phyloP scores from a whole-genome alignment of 2,329 filamentous ascomycete genomes.

The Aspergillus persii region DNA sequence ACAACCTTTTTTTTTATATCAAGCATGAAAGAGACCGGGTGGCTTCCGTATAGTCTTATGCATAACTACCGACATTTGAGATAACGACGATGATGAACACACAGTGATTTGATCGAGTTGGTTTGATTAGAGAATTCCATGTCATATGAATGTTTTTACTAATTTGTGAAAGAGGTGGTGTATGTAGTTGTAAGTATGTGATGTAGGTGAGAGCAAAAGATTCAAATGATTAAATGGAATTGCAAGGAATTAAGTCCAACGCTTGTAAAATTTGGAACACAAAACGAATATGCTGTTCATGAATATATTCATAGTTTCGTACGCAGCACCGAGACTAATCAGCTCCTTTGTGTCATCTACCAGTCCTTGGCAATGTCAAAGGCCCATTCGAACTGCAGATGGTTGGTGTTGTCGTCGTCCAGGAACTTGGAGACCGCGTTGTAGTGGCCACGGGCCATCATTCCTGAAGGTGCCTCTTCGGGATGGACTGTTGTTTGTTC shows the following conservation, averaged over 20 bases:
- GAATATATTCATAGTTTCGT: slow-evolving; percentile 14
- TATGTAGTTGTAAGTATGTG: background rate
- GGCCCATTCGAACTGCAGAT: slow-evolving; percentile 91
- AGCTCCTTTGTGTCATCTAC: slow-evolving; percentile 38
- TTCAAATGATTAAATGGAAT: slow-evolving; percentile 10
- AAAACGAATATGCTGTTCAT: slow-evolving; percentile 24
- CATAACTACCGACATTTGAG: background rate
- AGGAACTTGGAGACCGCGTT: slow-evolving; percentile 85
- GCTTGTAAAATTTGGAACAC: slow-evolving; percentile 24
- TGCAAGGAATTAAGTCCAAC: slow-evolving; percentile 25
- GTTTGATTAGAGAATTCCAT: background rate
- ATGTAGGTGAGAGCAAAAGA: background rate
- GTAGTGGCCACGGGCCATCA: slow-evolving; percentile 88
- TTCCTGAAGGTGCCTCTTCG: slow-evolving; percentile 88
- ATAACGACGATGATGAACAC: background rate
- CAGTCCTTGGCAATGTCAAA: slow-evolving; percentile 98
- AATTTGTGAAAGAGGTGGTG: background rate
- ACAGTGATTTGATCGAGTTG: background rate
- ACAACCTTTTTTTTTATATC: background rate
- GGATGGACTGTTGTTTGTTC: slow-evolving; percentile 65
- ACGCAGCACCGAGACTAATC: slow-evolving; percentile 15
- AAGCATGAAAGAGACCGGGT: background rate
- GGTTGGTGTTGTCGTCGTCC: slow-evolving; percentile 88
- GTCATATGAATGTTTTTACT: background rate
- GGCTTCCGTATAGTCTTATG: background rate